Conservation (phyloP, 2,329 filamentous ascomycete species). For the Ophiostoma himal-ulmi region DNA sequence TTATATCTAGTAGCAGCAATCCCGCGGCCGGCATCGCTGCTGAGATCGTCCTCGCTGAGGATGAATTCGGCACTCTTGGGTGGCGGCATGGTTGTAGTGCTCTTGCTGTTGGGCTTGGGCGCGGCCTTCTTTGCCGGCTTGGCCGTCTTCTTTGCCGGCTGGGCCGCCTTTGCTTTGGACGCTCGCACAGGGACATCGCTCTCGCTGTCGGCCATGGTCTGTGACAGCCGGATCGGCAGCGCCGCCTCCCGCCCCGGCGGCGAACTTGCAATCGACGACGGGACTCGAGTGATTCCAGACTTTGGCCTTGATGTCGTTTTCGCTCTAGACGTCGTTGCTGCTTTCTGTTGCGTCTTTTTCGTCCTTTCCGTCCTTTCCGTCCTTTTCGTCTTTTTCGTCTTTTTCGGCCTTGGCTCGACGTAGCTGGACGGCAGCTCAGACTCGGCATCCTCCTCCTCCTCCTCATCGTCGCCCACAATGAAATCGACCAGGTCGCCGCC, state of each 20-base stretch:
- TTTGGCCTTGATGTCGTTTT: background rate
- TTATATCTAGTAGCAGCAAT: background rate
- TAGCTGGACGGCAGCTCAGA: slow-evolving; percentile 14
- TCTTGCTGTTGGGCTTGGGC: background rate
- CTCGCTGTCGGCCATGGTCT: slow-evolving; percentile 21
- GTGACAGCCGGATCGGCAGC: slow-evolving; percentile 23
- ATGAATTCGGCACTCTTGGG: slow-evolving; percentile 21
- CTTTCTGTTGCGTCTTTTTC: background rate
- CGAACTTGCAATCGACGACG: background rate
- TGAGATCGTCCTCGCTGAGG: slow-evolving; percentile 16
- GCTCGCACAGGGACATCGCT: slow-evolving; percentile 15
- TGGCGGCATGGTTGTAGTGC: background rate
- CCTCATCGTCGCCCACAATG: slow-evolving; percentile 47
- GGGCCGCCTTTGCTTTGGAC: background rate
- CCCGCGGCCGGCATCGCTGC: slow-evolving; percentile 10
- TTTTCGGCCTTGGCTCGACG: background rate
- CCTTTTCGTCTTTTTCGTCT: background rate
- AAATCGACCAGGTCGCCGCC: slow-evolving; percentile 51
- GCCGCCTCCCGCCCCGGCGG: slow-evolving; percentile 16
- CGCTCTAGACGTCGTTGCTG: too few species aligned
- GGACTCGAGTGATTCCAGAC: background rate
- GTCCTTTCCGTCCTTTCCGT: background rate
- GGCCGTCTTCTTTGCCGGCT: background rate
- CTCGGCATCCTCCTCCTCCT: slow-evolving; percentile 15
- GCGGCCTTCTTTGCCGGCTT: background rate